phyloP scores from a whole-genome alignment of 805 yeast species.

The Metschnikowia similis region DNA sequence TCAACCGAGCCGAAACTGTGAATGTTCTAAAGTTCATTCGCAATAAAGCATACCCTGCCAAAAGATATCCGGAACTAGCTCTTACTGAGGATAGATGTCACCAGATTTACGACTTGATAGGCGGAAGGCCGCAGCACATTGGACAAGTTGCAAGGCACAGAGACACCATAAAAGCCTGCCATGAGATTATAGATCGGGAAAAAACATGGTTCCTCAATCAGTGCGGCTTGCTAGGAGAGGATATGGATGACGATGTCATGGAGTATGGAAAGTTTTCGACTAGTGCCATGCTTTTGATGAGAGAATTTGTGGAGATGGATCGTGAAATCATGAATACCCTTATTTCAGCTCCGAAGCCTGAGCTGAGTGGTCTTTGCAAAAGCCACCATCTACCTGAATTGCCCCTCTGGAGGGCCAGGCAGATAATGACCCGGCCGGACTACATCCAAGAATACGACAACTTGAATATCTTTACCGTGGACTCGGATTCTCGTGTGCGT shows the following conservation, averaged over 20 bases:
- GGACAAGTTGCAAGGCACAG: slow-evolving; percentile 61
- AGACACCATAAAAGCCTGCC: slow-evolving; percentile 58
- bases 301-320: slow-evolving; percentile 69
- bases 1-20: slow-evolving; percentile 51
- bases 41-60: slow-evolving; percentile 29
- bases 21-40: slow-evolving; percentile 53
- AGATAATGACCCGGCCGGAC: slow-evolving; percentile 81
- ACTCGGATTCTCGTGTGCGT: slow-evolving; percentile 63
- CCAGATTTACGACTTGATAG: slow-evolving; percentile 62
- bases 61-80: slow-evolving; percentile 34
- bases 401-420: slow-evolving; percentile 81
- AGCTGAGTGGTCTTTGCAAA: slow-evolving; percentile 11
- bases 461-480: slow-evolving; percentile 74
- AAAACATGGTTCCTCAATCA: slow-evolving; percentile 84
- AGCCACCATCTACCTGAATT: slow-evolving; percentile 64
- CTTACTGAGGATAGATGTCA: slow-evolving; percentile 38
- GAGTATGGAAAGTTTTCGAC: slow-evolving; percentile 73
- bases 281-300: slow-evolving; percentile 69
- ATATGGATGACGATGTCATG: slow-evolving; percentile 89
- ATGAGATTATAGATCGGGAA: slow-evolving; percentile 69
- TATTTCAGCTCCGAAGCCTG: slow-evolving; percentile 15
- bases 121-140: slow-evolving; percentile 82
- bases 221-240: slow-evolving; percentile 70
- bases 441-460: slow-evolving; percentile 72
- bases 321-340: slow-evolving; percentile 28